Evolutionary conservation across 495 filamentous ascomycete species (phyloP), one percentile per base, ranked within the genome.

Genomic region (Aspergillus affinis): DNA sequence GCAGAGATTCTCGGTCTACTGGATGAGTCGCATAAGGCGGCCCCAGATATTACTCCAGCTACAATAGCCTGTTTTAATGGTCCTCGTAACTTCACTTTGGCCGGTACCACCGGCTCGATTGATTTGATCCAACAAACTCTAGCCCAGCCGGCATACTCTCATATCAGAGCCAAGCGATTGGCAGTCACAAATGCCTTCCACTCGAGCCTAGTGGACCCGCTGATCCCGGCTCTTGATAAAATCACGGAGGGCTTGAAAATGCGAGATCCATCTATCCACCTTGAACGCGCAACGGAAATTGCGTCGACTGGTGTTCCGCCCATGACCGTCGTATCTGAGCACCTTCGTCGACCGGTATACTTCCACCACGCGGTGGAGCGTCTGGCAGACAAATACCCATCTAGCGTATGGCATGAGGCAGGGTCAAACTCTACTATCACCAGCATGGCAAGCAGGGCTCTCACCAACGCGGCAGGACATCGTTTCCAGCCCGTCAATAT

Each of bases 111-210:
- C 1, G 55, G 60, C 0, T 70, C 72, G 0, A 75, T 81, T 18
- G 71, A 76, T 29, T 61, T 63, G 2, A 48, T 64, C 6, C 56
- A 63, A 23, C 36, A 20, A 6, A 57, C 30, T 10, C 36, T 62
- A 15, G 19, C 2, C 6, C 20, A 55, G 63, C 17, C 61, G 5
- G 10, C 57, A 10, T 59, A 56, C 29, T 20, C 61, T 0, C 55
- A 63, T 8, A 60, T 81, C 27, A 65, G 66, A 45, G 59, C 49
- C 32, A 81, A 81, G 62, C 66, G 67, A 45, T 64, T 84, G 3
- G 68, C 74, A 32, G 78, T 81, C 15, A 80, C 79, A 0, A 77
- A 86, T 60, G 82, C 77, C 0, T 86, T 82, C 60, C 83, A 86
- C 58, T 84, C 76, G 0, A 58, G 57, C 1, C 60, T 84, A 0